A percentile compares a stretch with the other conserved stretches of the same genome.
Evolutionary conservation across 139 green algal genomes (phyloP).

Genomic region (Closterium sp.): DNA sequence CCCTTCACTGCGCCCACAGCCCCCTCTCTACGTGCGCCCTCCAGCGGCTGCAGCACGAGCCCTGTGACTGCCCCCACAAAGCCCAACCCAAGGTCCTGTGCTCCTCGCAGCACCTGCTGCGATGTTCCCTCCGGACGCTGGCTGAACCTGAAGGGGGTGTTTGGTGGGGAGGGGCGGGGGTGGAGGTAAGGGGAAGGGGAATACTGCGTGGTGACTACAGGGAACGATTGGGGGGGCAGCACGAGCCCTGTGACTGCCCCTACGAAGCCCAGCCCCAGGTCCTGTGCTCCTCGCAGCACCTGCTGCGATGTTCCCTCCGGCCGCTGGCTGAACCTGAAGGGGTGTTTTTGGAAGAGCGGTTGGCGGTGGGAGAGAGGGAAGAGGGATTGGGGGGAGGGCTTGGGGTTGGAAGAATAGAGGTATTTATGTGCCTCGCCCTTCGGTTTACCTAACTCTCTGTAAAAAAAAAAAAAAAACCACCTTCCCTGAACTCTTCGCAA

Average conservation of each 20-base stretch:
- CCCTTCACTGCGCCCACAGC: conserved; percentile 58
- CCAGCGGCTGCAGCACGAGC: conserved; percentile 56
- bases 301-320: conserved; percentile 7
- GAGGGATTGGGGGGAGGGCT: not conserved
- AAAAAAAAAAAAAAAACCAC: too few species aligned
- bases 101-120: conserved; percentile 19
- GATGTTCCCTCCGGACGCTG: conserved; percentile 5
- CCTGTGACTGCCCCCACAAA: conserved; percentile 62
- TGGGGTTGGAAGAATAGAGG: not conserved
- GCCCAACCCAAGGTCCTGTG: conserved; percentile 54
- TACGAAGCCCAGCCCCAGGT: conserved; percentile 54
- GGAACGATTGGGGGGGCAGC: conserved; percentile 3
- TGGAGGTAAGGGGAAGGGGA: too few species aligned
- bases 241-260: conserved; percentile 64
- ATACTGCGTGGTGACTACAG: too few species aligned
- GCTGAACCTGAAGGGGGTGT: conserved; percentile 31
- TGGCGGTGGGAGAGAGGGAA: too few species aligned
- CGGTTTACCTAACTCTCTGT: too few species aligned
- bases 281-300: conserved; percentile 44
- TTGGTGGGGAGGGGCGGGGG: not conserved
- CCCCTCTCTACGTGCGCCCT: conserved; percentile 50
- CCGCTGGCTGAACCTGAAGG: conserved; percentile 35
- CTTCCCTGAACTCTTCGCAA: too few species aligned
- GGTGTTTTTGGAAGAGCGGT: not conserved
- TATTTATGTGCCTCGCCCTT: too few species aligned